Evolutionary conservation across 495 filamentous ascomycete species (phyloP).

Genomic region (Cudoniella acicularis): DNA sequence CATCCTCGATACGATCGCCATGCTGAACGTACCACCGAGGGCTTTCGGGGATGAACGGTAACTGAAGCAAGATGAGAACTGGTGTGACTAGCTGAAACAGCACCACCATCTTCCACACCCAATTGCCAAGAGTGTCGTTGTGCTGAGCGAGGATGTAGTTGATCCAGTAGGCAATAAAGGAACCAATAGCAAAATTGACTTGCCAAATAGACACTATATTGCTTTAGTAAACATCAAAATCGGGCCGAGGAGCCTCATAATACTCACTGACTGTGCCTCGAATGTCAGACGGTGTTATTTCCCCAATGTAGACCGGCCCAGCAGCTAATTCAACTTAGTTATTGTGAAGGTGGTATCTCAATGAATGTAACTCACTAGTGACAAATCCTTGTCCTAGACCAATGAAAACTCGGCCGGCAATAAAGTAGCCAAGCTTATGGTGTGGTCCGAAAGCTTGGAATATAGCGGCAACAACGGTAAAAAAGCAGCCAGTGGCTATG

Average conservation of each 20-base stretch:
- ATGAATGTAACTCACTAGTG: no score
- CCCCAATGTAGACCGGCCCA: conserved; percentile 59
- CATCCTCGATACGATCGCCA: conserved; percentile 38
- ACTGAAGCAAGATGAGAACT: conserved; percentile 57
- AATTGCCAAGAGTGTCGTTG: conserved; percentile 67
- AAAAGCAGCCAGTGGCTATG: no score
- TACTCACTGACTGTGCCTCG: conserved; percentile 65
- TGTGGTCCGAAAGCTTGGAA: no score
- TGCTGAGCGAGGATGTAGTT: conserved; percentile 3
- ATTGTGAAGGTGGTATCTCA: no score
- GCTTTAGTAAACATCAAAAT: no score
- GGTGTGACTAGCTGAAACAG: conserved; percentile 57
- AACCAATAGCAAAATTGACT: conserved; percentile 73
- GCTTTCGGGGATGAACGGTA: conserved; percentile 74
- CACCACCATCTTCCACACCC: conserved; percentile 51
- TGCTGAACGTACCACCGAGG: conserved; percentile 74
- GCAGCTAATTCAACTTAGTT: conserved; percentile 56
- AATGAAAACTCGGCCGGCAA: no score
- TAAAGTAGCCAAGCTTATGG: no score
- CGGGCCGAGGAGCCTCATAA: no score
- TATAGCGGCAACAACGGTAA: no score
- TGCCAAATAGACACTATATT: conserved; percentile 74
- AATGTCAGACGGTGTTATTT: conserved; percentile 54
- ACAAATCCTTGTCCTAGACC: no score
- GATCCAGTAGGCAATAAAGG: conserved; percentile 71